Conservation (phyloP, 2,329 filamentous ascomycete genomes). For the Cercospora berteroae region DNA sequence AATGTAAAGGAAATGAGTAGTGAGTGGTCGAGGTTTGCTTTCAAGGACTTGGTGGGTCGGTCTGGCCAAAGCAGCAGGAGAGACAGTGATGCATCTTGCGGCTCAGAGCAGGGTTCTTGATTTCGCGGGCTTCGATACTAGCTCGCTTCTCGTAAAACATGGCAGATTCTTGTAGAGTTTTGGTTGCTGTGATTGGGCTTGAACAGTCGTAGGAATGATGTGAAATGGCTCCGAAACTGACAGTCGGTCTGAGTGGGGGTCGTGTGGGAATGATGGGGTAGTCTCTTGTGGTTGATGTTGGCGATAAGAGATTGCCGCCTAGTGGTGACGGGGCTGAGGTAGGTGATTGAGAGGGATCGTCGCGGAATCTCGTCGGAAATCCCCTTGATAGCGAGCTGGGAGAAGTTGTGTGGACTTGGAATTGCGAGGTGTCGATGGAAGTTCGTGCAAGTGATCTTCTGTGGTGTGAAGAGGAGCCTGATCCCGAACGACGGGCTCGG, state of each 20-base stretch:
- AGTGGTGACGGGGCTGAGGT: not conserved
- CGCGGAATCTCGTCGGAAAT: slow-evolving; percentile 25
- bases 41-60: slow-evolving; percentile 1
- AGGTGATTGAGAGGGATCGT: slow-evolving; percentile 22
- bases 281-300: not conserved
- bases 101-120: not conserved
- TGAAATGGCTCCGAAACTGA: slow-evolving; percentile 22
- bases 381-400: slow-evolving; percentile 4
- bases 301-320: not conserved
- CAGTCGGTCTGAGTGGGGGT: slow-evolving; percentile 22
- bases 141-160: slow-evolving; percentile 4
- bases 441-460: slow-evolving; percentile 7
- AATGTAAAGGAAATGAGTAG: not conserved
- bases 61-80: slow-evolving; percentile 1
- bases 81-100: not conserved
- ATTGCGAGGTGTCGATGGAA: slow-evolving; percentile 15
- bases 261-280: slow-evolving; percentile 19
- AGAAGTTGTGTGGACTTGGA: slow-evolving; percentile 10
- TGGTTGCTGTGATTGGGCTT: not conserved
- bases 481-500: slow-evolving; percentile 7
- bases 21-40: not conserved
- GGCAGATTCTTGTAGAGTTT: not conserved
- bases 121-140: not conserved
- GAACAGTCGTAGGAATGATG: slow-evolving; percentile 22
- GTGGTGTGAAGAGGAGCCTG: slow-evolving; percentile 7